Base-by-base conservation (phyloP, 2,329 filamentous ascomycete genomes). In the Xylaria arbuscula region DNA sequence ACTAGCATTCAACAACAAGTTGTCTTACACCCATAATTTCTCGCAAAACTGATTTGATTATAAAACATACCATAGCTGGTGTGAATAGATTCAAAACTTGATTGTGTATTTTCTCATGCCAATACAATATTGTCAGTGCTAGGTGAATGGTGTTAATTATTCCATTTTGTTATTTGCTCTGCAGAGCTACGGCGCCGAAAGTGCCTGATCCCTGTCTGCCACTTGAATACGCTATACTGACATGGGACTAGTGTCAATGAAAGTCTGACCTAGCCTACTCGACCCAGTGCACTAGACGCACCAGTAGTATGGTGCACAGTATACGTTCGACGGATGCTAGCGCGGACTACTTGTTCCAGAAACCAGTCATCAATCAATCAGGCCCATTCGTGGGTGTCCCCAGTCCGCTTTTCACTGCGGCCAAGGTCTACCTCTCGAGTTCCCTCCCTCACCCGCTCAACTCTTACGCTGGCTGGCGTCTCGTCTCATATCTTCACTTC, bases 341-440 rank as follows among this genome's bases (percentile, higher is more conserved):
- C 19, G 60, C 47, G 13, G 55, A 40, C 61, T 60, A 42, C 60
- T 67, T 66, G 69, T 71, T 67, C 67, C 64, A 69, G 66, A 69
- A 69, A 70, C 67, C 55, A 67, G 32, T 58, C 32, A 59, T 64
- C 64, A 65, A 67, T 62, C 67, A 69, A 65, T 55, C 64, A 58
- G 61, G 61, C 60, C 60, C 62, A 42, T 70, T 48, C 56, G 51
- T 64, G 60, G 55, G 58, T 32, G 22, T 62, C 61, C 28, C 70
- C 70, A 68, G 68, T 66, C 68, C 68, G 51, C 67, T 68, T 70
- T 70, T 70, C 36, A 53, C 38, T 68, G 56, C 62, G 24, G 70
- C 58, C 57, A 24, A 19, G 32, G 55, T 17, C n/a, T 45, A 40
- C 40, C 62, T 63, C 61, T 64, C 61, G 55, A 38, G 19, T 51